A percentile compares a stretch with the other conserved stretches of the same genome.
These are phyloP conservation scores for Blumeriella jaapii DNA, from an alignment of 2,329 filamentous ascomycete species.

Conservation along the genomic window DNA sequence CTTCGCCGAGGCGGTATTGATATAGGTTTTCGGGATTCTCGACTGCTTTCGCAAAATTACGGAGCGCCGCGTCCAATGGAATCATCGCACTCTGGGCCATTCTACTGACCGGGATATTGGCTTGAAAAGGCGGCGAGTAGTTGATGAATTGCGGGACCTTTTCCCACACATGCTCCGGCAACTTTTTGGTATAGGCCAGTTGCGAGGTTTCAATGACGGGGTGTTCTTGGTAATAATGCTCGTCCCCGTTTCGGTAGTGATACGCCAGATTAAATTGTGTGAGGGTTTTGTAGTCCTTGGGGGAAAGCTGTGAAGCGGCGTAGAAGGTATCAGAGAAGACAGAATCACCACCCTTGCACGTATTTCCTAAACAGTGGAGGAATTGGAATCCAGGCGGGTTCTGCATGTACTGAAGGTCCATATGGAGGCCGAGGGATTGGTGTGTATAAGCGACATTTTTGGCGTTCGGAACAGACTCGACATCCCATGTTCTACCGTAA, in stretches of 20 bases:
- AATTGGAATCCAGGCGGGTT: slow-evolving; percentile 75
- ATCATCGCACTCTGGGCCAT: slow-evolving; percentile 6
- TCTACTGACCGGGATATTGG: slow-evolving; percentile 30
- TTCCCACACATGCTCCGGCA: too few species aligned
- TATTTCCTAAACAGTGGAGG: slow-evolving; percentile 79
- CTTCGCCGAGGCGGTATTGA: slow-evolving; percentile 62
- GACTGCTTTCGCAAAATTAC: slow-evolving; percentile 45
- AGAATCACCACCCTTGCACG: slow-evolving; percentile 68
- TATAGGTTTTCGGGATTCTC: slow-evolving; percentile 48
- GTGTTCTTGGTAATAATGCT: too few species aligned
- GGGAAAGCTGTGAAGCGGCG: slow-evolving; percentile 38
- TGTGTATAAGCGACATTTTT: slow-evolving; percentile 90
- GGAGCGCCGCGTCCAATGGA: slow-evolving; percentile 38
- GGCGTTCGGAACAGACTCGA: slow-evolving; percentile 66
- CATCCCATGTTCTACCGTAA: slow-evolving; percentile 86
- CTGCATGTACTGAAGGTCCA: slow-evolving; percentile 81
- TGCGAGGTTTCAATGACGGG: too few species aligned
- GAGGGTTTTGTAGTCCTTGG: slow-evolving; percentile 30
- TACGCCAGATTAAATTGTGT: slow-evolving; percentile 40
- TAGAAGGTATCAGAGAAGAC: slow-evolving; percentile 70
- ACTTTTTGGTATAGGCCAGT: too few species aligned
- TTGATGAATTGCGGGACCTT: slow-evolving; percentile 40
- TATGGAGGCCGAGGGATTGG: slow-evolving; percentile 74
- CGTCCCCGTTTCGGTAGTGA: slow-evolving; percentile 50
- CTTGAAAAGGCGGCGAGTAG: slow-evolving; percentile 78